Evolutionary conservation across 2,329 filamentous ascomycete species (phyloP), one percentile per base, ranked within the genome.

Genomic region (Aspergillus nomiae): DNA sequence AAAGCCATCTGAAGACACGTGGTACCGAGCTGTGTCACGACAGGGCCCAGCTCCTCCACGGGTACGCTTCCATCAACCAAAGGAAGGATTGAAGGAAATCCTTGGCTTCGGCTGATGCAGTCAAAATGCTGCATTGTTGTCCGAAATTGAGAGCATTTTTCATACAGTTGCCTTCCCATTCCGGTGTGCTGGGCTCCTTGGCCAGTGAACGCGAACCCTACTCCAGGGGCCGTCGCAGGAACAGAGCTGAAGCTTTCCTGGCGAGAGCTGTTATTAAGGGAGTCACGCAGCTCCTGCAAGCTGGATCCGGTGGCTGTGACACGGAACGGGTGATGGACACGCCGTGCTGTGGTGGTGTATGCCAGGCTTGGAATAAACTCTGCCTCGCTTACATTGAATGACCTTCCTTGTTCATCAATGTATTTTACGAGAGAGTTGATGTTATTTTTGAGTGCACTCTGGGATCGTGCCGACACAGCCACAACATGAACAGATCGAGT

Each of bases 261-360:
- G 68, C 28, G 65, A 63, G 41, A 64, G 64, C 21, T 55, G 14
- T 41, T 36, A 28, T 56, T 58, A 24, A 68, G 59, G 63, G 66
- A 55, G 14, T 64, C 63, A 21, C 19, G 28, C 53, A 61, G 21
- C 16, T 50, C 45, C 21, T 48, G 28, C 8, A 21, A 28, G 7
- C 53, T 56, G 12, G 58, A 61, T 3, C 19, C 46, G n/a, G 66
- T 34, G 10, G 70, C 69, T 43, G 67, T 67, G 1, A 71, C 67
- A 28, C 74, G 67, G 66, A 73, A 75, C 24, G 67, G 67, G 65
- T 84, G 80, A 59, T 84, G 82, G 10, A 76, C 71, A 3, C 82
- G 78, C 46, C 83, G 76, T n/a, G 90, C 90, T 7, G 89, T 91
- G 1, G 87, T 88, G 1, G 87, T 89, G 75, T 91, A 92, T 0